Base-by-base conservation (phyloP, 352 stramenopile species). In the Globisporangium nagaii region DNA sequence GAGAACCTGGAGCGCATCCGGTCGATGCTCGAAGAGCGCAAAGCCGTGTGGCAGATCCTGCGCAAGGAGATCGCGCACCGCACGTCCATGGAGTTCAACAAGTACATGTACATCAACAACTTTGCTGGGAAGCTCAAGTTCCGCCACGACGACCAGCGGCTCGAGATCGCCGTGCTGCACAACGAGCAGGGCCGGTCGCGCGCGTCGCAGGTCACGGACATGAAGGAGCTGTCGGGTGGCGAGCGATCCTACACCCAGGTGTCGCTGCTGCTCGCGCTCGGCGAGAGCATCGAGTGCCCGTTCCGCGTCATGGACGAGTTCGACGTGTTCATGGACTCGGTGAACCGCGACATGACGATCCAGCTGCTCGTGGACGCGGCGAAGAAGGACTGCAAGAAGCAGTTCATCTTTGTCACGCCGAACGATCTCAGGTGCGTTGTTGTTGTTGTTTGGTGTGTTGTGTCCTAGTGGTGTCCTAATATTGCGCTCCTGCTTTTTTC, bases 231-330 rank as follows among this genome's bases (percentile, higher is more conserved):
- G n/a, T 96, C 86, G n/a, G 96, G 96, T 47, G 97, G 97, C 20
- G 97, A 99, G 80, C 77, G 95, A 13, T 97, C 80, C 54, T 98
- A 97, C 67, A 97, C 96, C 15, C 98, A 97, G 56, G 88, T 99
- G 31, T 95, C 96, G 25, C 70, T 99, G 37, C 73, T 99, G 41
- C 66, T 99, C 46, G 96, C 96, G 15, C 79, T 99, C 11, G 95
- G 84, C 5, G 73, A 94, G 61, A 91, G 80, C 62, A 93, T 92
- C 51, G 85, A 95, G 58, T 95, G 82, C 51, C 95, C 95, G 17
- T 98, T 98, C 67, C 86, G 96, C 56, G 91, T 99, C 34, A 98
- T 99, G 90, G 96, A 99, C 65, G 96, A 99, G 78, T 99, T 99
- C 64, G 96, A 99, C 71, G 96, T 99, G 30, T 99, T 99, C 61